These are phyloP conservation scores for Myxozyma vanderwaltii DNA, from an alignment of 805 yeast species.

Conservation along the genomic window DNA sequence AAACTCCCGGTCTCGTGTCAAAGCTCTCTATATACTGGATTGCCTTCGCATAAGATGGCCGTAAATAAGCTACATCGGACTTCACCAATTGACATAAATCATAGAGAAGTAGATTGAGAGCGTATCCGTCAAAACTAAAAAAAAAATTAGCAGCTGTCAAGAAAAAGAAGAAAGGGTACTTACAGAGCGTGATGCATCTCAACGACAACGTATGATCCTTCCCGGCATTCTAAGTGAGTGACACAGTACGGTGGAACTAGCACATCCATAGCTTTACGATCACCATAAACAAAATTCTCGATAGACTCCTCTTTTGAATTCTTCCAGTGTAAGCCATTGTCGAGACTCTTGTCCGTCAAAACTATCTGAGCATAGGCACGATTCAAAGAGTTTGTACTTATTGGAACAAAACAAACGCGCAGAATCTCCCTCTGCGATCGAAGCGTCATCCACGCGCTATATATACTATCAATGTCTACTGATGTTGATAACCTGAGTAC, in stretches of 20 bases:
- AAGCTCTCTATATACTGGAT: slow-evolving; percentile 7
- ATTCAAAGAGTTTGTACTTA: slow-evolving; percentile 7
- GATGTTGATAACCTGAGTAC: slow-evolving; percentile 4
- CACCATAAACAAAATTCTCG: not conserved
- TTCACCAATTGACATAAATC: slow-evolving; percentile 3
- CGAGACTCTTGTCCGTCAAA: not conserved
- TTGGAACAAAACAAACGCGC: slow-evolving; percentile 29
- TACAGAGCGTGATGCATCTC: slow-evolving; percentile 32
- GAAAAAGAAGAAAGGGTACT: not conserved
- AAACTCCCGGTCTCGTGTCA: slow-evolving; percentile 7
- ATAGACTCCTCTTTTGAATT: not conserved
- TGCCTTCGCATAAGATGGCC: slow-evolving; percentile 9
- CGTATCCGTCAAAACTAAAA: slow-evolving; percentile 27
- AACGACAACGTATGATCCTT: slow-evolving; percentile 5
- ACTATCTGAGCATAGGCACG: slow-evolving; percentile 28
- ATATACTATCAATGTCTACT: slow-evolving; percentile 6
- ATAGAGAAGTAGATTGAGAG: slow-evolving; percentile 22
- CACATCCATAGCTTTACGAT: not conserved
- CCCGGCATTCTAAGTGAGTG: not conserved
- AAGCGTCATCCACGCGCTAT: slow-evolving; percentile 10
- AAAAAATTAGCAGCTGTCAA: not conserved
- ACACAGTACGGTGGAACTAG: slow-evolving; percentile 14
- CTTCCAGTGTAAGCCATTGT: not conserved
- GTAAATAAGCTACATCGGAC: not conserved
- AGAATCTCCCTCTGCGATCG: slow-evolving; percentile 15